Percentiles rank a stretch among this genome's conserved stretches.
phyloP scores from a whole-genome alignment of 1,139 yeast species.

The Citeromyces hawaiiensis region DNA sequence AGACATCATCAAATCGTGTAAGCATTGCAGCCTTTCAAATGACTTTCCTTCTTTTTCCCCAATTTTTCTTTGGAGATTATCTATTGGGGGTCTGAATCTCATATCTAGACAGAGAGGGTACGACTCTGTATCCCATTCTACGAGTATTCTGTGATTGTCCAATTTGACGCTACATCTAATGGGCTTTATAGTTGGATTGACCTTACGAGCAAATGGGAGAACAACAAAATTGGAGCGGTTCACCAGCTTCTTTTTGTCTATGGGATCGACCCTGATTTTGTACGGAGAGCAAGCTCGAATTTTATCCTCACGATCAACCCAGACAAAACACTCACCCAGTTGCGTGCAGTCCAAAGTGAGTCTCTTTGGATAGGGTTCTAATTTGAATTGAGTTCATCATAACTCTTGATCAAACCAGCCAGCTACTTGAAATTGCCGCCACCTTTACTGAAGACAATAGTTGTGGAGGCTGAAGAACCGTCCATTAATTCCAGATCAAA shows the following conservation, averaged over 20 bases:
- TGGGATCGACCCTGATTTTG: background rate
- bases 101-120: background rate
- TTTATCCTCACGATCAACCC: background rate
- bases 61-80: too few species aligned
- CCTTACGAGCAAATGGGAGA: too few species aligned
- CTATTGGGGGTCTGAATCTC: background rate
- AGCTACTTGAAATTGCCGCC: too few species aligned
- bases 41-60: background rate
- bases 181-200: background rate
- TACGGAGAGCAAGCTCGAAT: background rate
- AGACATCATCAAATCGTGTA: background rate
- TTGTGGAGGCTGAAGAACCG: too few species aligned
- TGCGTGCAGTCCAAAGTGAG: too few species aligned
- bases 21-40: background rate
- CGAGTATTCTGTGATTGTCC: background rate
- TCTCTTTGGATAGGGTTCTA: too few species aligned
- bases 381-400: too few species aligned
- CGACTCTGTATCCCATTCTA: background rate
- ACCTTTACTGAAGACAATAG: too few species aligned
- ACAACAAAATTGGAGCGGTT: too few species aligned
- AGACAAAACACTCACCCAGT: background rate
- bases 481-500: too few species aligned
- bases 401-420: too few species aligned
- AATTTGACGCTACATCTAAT: background rate
- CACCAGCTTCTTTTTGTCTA: background rate